Evolutionary conservation across 2,329 filamentous ascomycete species (phyloP).

Genomic region (Knoxdaviesia proteae): DNA sequence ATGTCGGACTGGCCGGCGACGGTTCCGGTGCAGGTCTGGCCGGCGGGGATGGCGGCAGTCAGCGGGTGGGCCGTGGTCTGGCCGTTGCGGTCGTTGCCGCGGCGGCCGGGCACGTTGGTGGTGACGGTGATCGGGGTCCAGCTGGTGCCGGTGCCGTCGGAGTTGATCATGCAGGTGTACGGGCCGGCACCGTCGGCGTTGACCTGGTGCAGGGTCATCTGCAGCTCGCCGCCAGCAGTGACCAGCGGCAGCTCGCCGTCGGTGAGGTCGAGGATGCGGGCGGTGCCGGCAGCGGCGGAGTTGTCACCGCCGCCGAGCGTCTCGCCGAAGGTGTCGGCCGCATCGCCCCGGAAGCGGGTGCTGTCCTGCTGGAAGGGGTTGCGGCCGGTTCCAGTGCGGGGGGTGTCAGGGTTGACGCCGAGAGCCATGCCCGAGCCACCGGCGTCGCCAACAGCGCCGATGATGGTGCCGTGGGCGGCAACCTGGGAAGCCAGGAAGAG

Average conservation of each 20-base stretch:
- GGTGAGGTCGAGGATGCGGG: conserved; percentile 34
- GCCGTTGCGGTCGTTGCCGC: conserved; percentile 20
- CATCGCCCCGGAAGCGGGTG: conserved; percentile 36
- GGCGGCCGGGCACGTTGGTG: conserved; percentile 11
- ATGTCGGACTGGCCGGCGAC: conserved; percentile 36
- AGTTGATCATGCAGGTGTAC: conserved; percentile 43
- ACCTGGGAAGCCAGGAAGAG: conserved; percentile 32
- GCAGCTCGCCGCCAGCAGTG: conserved; percentile 30
- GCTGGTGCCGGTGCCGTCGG: conserved; percentile 31
- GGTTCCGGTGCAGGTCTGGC: conserved; percentile 35
- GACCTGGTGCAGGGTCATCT: conserved; percentile 41
- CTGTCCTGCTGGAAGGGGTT: conserved; percentile 43
- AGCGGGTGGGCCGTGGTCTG: conserved; percentile 25
- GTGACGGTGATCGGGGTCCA: conserved; percentile 35
- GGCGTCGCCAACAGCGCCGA: conserved; percentile 32
- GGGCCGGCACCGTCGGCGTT: conserved; percentile 46
- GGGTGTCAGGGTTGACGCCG: conserved; percentile 30
- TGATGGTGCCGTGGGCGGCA: conserved; percentile 39
- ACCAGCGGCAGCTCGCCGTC: conserved; percentile 38
- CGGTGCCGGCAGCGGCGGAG: conserved; percentile 32
- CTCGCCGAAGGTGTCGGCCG: conserved; percentile 33
- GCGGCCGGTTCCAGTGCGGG: conserved; percentile 38
- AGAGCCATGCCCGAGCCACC: conserved; percentile 31
- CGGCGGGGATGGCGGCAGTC: conserved; percentile 32
- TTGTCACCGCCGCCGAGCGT: conserved; percentile 36